phyloP scores from a whole-genome alignment of 352 stramenopile species.

The Pelagophyceae sp. region DNA sequence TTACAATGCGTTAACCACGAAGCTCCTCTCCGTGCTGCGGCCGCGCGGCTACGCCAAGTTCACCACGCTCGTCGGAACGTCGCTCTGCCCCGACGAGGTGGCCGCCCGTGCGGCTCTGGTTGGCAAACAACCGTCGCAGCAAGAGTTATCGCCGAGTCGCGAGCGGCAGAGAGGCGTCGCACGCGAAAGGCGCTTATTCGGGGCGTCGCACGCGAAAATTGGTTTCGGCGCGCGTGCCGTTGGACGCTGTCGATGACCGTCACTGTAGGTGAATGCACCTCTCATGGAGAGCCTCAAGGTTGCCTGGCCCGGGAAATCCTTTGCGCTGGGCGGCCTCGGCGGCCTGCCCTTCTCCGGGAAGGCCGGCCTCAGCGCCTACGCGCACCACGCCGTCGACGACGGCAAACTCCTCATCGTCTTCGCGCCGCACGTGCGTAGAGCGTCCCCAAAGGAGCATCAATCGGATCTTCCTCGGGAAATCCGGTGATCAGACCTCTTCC shows the following conservation, averaged over 20 bases:
- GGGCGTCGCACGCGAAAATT: no score
- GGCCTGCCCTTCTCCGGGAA: conserved; percentile 37
- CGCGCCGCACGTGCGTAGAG: conserved; percentile 41
- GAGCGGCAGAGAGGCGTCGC: no score
- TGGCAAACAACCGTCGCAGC: no score
- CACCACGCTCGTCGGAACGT: conserved; percentile 37
- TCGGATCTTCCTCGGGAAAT: no score
- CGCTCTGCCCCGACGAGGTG: conserved; percentile 37
- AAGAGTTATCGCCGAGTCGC: no score
- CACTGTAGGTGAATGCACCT: conserved; percentile 35
- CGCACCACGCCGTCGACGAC: conserved; percentile 32
- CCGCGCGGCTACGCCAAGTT: conserved; percentile 34
- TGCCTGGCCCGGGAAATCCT: conserved; percentile 36
- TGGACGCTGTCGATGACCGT: no score
- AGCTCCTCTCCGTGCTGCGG: conserved; percentile 24
- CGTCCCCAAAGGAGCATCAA: no score
- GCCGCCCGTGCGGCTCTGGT: no score
- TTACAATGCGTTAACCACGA: no score
- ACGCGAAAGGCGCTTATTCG: no score
- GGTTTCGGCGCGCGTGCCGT: no score
- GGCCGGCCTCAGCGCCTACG: conserved; percentile 33
- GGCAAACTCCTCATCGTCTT: conserved; percentile 44
- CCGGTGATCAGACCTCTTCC: no score
- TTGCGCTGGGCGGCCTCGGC: conserved; percentile 35
- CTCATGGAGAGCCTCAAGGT: conserved; percentile 28